Evolutionary conservation across 176 grass and related monocot genomes (phyloP), one percentile per base, ranked within the genome.

Genomic region (Triticum turgidum): DNA sequence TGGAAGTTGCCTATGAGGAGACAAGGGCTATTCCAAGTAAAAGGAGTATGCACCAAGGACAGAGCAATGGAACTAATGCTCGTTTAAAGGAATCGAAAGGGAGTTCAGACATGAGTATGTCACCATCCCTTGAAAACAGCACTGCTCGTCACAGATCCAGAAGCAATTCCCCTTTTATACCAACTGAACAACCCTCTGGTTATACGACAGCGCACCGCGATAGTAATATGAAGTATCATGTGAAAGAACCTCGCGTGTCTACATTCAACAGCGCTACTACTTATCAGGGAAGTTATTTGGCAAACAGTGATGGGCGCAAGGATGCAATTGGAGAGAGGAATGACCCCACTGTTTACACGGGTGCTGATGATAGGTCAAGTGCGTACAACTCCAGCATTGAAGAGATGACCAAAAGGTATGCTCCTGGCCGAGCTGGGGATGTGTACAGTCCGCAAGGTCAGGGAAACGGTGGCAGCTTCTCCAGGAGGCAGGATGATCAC

Each of bases 31-130:
- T 72, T 41, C 82, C 78, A 62, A 83, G 71, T 21, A 88, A 77
- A 77, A 69, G 29, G 86, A 74, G 39, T 78, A 37, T 35, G 62
- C 72, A 54, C 45, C 75, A 87, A 24, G 20, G 86, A 80, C 77
- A 86, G 42, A 82, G 39, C 77, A 65, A 85, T 73, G 51, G 34
- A 74, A 85, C 41, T 76, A 79, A 76, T 92, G 22, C 39, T 52
- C 25, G 3, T 64, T 18, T 63, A 70, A 29, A 84, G 34, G 59
- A 83, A 77, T 63, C 61, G 10, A 72, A 58, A 9, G 37, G n/a
- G 24, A 71, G 73, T 69, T 77, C 90, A 69, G 88, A 94, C 83
- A 95, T 88, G 93, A 89, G 52, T 78, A 91, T 94, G 51, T 94
- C 91, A 83, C 38, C 86, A 18, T 54, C 58, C 24, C 56, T 77